phyloP scores from a whole-genome alignment of 2,329 filamentous ascomycete species.

The Peltaster fructicola region DNA sequence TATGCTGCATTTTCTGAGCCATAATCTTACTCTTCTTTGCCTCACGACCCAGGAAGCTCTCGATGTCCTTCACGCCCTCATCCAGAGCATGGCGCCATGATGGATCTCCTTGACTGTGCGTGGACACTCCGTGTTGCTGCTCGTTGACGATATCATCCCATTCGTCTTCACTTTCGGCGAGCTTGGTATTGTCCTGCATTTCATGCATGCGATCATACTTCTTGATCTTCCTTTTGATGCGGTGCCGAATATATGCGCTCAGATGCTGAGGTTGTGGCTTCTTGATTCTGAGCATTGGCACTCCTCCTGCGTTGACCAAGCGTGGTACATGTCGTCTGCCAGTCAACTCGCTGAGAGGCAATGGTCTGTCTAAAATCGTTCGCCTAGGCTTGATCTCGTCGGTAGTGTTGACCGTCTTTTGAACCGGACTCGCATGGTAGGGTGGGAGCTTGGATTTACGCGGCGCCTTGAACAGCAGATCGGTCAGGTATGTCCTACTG shows the following conservation, averaged over 20 bases:
- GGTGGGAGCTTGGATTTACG: slow-evolving; percentile 8
- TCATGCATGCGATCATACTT: slow-evolving; percentile 23
- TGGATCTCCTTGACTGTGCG: slow-evolving; percentile 5
- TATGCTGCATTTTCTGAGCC: slow-evolving; percentile 25
- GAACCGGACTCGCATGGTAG: too few relatives aligned
- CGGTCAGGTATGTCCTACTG: slow-evolving; percentile 12
- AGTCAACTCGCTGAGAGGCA: slow-evolving; percentile 21
- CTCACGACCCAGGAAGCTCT: slow-evolving; percentile 8
- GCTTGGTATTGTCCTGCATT: slow-evolving; percentile 24
- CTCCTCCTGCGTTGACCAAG: slow-evolving; percentile 33
- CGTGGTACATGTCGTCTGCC: slow-evolving; percentile 41
- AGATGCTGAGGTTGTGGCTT: slow-evolving; percentile 48
- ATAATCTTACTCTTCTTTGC: slow-evolving; percentile 13
- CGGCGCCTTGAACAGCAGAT: slow-evolving; percentile 13
- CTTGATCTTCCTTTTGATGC: slow-evolving; percentile 27
- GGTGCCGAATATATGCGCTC: slow-evolving; percentile 38
- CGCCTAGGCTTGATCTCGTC: slow-evolving; percentile 1
- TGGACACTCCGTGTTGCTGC: slow-evolving; percentile 5
- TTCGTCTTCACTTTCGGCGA: slow-evolving; percentile 27
- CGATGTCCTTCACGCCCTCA: slow-evolving; percentile 22
- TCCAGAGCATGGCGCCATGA: slow-evolving; percentile 21
- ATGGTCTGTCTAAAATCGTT: slow-evolving; percentile 11
- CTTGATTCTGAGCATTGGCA: slow-evolving; percentile 48
- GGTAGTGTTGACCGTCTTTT: too few relatives aligned
- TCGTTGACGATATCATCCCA: slow-evolving; percentile 28